Conservation (phyloP, 441 rosid genomes). For the Gossypium aridum region DNA sequence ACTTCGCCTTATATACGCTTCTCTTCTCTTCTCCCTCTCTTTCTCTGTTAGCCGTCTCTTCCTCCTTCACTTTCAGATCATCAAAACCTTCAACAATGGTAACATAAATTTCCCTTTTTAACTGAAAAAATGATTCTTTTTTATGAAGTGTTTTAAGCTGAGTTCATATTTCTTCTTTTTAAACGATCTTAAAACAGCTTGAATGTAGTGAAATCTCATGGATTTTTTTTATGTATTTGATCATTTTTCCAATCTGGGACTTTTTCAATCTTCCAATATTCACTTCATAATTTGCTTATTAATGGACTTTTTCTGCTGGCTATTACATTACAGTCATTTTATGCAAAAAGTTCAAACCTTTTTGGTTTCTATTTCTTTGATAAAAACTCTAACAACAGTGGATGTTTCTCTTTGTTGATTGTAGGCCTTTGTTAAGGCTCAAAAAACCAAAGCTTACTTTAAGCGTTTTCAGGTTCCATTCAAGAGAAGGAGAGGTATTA, state of each 20-base stretch:
- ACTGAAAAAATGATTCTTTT: neutral
- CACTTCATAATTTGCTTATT: neutral
- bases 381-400: neutral
- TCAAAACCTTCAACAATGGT: constrained; percentile 28
- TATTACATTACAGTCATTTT: neutral
- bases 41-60: neutral
- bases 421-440: constrained; percentile 62
- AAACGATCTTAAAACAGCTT: neutral
- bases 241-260: neutral
- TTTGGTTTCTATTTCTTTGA: neutral
- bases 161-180: neutral
- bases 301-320: neutral
- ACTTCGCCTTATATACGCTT: neutral
- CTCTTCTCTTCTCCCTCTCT: neutral
- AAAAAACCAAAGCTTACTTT: constrained; percentile 59
- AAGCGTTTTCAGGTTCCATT: constrained; percentile 86
- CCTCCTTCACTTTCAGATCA: neutral
- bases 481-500: constrained; percentile 87
- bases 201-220: neutral
- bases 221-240: neutral
- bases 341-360: neutral
- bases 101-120: neutral
- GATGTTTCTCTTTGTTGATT: neutral
- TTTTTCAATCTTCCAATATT: neutral
- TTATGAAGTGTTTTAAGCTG: neutral